A percentile compares a stretch with the other conserved stretches of the same genome.
Evolutionary conservation across 345 rosid genomes (phyloP).

Genomic region (Cardamine chenopodiifolia): DNA sequence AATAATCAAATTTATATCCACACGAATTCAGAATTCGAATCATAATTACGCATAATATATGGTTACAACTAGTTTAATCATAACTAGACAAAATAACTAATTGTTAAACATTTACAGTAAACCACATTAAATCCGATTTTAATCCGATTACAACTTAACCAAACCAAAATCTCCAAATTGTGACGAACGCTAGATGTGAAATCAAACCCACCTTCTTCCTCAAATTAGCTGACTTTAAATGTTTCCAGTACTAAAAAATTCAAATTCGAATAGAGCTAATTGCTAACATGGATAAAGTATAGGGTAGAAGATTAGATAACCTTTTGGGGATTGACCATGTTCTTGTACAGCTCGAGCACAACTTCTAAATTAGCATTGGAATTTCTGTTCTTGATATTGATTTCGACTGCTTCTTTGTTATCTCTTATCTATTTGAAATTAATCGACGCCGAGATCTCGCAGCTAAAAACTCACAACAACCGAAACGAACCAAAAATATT

Average conservation of each 20-base stretch:
- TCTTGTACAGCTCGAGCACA: slow-evolving; percentile 77
- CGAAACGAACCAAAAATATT: slow-evolving; percentile 33
- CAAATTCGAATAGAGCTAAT: neutral
- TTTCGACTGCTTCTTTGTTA: slow-evolving; percentile 66
- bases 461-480: slow-evolving; percentile 38
- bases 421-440: slow-evolving; percentile 97
- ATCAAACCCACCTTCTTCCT: too few species aligned
- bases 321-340: slow-evolving; percentile 78
- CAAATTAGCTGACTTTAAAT: slow-evolving; percentile 19
- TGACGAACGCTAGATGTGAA: too few species aligned
- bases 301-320: slow-evolving; percentile 46
- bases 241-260: neutral
- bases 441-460: slow-evolving; percentile 71
- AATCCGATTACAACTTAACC: too few species aligned
- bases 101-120: too few species aligned
- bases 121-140: too few species aligned
- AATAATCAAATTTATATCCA: too few species aligned
- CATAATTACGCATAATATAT: too few species aligned
- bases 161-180: too few species aligned
- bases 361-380: slow-evolving; percentile 77
- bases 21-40: too few species aligned
- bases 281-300: slow-evolving; percentile 2
- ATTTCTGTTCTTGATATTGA: slow-evolving; percentile 71
- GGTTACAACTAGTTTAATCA: too few species aligned
- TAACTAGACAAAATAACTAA: too few species aligned